Evolutionary conservation across 2,329 filamentous ascomycete genomes (phyloP).

Genomic region (Capronia americana): DNA sequence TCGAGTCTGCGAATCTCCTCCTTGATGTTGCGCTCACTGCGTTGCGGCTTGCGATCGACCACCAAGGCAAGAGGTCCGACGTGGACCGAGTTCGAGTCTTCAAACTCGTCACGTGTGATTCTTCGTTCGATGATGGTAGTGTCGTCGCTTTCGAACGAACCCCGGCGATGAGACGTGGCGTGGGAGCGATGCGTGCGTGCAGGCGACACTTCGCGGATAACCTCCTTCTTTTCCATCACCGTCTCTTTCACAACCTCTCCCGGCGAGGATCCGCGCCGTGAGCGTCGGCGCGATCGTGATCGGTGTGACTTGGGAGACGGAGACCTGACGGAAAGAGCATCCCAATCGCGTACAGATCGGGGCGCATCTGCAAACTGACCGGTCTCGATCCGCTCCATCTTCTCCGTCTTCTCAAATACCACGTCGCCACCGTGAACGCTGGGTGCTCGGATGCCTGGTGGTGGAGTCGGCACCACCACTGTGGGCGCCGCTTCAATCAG

Average conservation of each 20-base stretch:
- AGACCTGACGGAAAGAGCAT: constrained; percentile 39
- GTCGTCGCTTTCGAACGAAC: constrained; percentile 46
- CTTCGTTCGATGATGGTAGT: constrained; percentile 45
- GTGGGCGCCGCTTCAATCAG: constrained; percentile 42
- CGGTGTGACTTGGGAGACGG: constrained; percentile 41
- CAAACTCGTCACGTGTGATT: constrained; percentile 48
- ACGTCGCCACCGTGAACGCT: constrained; percentile 47
- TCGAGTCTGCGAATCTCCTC: constrained; percentile 76
- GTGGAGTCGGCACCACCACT: background rate
- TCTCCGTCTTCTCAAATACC: constrained; percentile 34
- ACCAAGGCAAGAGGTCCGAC: constrained; percentile 57
- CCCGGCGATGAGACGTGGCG: constrained; percentile 42
- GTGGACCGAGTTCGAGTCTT: constrained; percentile 55
- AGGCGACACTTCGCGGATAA: constrained; percentile 36
- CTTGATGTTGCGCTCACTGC: constrained; percentile 68
- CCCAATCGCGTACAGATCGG: constrained; percentile 45
- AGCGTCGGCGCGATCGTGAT: constrained; percentile 41
- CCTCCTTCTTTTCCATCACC: constrained; percentile 38
- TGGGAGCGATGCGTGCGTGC: constrained; percentile 36
- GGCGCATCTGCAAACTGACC: constrained; percentile 41
- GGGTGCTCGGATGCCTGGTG: constrained; percentile 44
- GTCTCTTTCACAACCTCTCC: constrained; percentile 34
- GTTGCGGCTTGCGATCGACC: constrained; percentile 56
- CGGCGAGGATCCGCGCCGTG: constrained; percentile 37
- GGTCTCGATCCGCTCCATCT: constrained; percentile 34